Percentiles rank a stretch among this genome's conserved stretches.
Evolutionary conservation across 2,329 filamentous ascomycete genomes (phyloP).

Genomic region (Aspergillus jensenii): DNA sequence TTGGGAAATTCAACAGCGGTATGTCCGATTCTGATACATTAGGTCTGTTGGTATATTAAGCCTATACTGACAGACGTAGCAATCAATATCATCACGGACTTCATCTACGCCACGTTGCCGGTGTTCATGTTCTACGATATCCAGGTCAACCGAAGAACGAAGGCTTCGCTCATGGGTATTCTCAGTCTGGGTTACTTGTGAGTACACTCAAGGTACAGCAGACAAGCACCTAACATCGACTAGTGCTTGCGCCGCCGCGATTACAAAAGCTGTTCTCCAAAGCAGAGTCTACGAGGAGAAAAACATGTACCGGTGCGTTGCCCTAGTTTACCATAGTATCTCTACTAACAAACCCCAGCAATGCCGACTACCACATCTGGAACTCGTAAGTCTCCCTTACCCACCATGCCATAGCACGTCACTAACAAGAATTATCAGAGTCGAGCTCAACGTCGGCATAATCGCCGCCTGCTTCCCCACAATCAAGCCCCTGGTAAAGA

Average conservation of each 20-base stretch:
- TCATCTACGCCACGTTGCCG: conserved; percentile 42
- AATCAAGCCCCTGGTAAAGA: conserved; percentile 33
- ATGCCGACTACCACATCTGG: conserved; percentile 43
- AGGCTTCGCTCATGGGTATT: conserved; percentile 38
- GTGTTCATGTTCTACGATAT: conserved; percentile 39
- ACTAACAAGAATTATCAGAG: conserved; percentile 5
- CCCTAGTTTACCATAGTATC: conserved; percentile 21
- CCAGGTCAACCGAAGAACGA: conserved; percentile 40
- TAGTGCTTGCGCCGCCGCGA: conserved; percentile 42
- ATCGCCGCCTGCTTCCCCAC: conserved; percentile 32
- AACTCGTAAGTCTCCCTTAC: conserved; percentile 49
- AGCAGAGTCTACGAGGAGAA: background rate
- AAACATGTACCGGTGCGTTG: conserved; percentile 27
- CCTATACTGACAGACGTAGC: conserved; percentile 3
- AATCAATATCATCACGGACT: conserved; percentile 43
- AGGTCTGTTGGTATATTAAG: background rate
- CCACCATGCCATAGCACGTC: too few species aligned
- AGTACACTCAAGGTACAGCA: background rate
- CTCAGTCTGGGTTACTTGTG: conserved; percentile 47
- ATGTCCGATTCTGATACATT: background rate
- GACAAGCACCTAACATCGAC: background rate
- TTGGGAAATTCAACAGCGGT: conserved; percentile 46
- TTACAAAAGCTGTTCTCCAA: conserved; percentile 36
- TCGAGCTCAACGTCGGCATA: conserved; percentile 33
- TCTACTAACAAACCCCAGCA: background rate